Conservation (phyloP, 208 protist genomes). For the Histomonas meleagridis region DNA sequence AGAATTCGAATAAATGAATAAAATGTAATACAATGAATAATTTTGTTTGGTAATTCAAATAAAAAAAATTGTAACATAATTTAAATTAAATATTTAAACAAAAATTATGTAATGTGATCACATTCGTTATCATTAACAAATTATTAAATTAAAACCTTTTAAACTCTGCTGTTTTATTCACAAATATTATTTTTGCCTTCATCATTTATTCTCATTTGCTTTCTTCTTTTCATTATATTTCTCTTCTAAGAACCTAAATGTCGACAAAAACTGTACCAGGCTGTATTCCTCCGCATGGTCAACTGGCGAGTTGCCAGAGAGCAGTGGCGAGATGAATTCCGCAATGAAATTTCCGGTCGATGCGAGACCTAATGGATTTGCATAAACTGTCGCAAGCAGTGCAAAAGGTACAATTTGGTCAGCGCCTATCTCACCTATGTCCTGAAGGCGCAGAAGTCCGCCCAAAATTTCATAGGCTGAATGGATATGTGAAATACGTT, state of each 20-base stretch:
- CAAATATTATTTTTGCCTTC: too few species aligned
- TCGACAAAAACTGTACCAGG: background rate
- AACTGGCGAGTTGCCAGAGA: background rate
- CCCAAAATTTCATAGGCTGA: background rate
- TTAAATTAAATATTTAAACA: too few species aligned
- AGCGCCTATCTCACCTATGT: background rate
- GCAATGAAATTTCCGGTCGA: background rate
- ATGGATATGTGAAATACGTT: background rate
- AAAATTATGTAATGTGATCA: too few species aligned
- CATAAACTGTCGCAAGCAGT: background rate
- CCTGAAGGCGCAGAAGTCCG: background rate
- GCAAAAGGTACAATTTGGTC: slow-evolving; percentile 29
- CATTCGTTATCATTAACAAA: too few species aligned
- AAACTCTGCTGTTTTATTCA: too few species aligned
- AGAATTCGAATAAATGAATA: too few species aligned
- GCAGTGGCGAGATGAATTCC: background rate
- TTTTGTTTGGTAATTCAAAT: too few species aligned
- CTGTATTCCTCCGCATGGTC: background rate
- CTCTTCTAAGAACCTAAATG: background rate
- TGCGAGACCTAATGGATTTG: background rate
- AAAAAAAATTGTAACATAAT: too few species aligned
- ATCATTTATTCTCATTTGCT: too few species aligned
- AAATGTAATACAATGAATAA: too few species aligned
- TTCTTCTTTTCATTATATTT: too few species aligned
- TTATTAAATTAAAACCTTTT: too few species aligned